Percentiles rank a stretch among this genome's conserved stretches.
phyloP scores from a whole-genome alignment of 495 filamentous ascomycete genomes.

The Hypoxylon fragiforme region DNA sequence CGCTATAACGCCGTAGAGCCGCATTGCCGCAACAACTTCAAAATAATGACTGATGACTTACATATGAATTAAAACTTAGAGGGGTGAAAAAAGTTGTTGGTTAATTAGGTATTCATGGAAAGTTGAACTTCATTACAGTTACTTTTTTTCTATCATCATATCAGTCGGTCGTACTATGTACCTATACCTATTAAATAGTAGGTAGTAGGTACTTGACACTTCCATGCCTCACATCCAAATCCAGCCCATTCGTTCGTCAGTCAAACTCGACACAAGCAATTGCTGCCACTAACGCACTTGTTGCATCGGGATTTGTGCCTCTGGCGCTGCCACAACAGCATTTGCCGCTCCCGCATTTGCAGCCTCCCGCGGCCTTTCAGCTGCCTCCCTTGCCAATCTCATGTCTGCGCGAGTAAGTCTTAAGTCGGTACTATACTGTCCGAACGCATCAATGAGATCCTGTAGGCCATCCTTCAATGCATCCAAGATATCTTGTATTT shows the following conservation, averaged over 20 bases:
- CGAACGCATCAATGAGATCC: constrained; percentile 68
- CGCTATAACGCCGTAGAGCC: too few relatives aligned
- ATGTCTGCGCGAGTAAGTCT: constrained; percentile 68
- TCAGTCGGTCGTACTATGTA: background rate
- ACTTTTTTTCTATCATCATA: constrained; percentile 9
- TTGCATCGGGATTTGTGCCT: constrained; percentile 30
- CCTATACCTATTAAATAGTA: background rate
- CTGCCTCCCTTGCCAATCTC: constrained; percentile 67
- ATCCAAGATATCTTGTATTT: constrained; percentile 64
- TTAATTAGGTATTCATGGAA: too few relatives aligned
- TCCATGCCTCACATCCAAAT: background rate
- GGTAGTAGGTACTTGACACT: too few relatives aligned
- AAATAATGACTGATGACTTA: too few relatives aligned
- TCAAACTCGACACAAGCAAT: constrained; percentile 1
- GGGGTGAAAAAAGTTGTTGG: too few relatives aligned
- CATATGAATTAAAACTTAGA: too few relatives aligned
- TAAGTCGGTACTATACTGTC: constrained; percentile 66
- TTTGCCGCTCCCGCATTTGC: background rate
- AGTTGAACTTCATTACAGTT: constrained; percentile 10
- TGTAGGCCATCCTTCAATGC: constrained; percentile 62
- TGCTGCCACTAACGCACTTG: constrained; percentile 24
- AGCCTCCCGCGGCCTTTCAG: constrained; percentile 35
- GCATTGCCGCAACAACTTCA: too few relatives aligned
- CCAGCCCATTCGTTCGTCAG: background rate
- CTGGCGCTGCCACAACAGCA: background rate